phyloP scores from a whole-genome alignment of 129 eudicot species.

The Heracleum sosnowskyi region DNA sequence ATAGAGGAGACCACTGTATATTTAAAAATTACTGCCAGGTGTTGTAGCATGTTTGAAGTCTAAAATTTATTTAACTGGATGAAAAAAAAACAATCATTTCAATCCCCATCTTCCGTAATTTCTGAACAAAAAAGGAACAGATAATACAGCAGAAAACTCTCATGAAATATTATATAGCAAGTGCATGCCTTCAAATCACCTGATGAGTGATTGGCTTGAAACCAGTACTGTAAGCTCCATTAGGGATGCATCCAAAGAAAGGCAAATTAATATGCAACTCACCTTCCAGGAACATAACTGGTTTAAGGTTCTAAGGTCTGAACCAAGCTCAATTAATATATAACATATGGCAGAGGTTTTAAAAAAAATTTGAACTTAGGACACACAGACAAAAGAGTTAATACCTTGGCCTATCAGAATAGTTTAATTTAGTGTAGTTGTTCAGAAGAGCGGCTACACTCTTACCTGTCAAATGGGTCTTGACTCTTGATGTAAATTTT shows the following conservation, averaged over 20 bases:
- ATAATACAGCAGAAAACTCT: background rate
- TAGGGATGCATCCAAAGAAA: slow-evolving; percentile 53
- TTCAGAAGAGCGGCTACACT: background rate
- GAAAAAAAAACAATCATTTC: background rate
- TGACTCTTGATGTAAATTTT: background rate
- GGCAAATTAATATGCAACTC: slow-evolving; percentile 8
- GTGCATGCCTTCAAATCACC: slow-evolving; percentile 59
- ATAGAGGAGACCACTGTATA: too few relatives aligned
- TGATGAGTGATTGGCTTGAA: slow-evolving; percentile 96
- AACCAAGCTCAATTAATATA: background rate
- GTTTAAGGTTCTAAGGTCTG: background rate
- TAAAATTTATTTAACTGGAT: background rate
- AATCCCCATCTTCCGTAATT: background rate
- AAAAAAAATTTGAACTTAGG: background rate
- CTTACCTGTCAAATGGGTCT: background rate
- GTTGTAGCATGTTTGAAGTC: background rate
- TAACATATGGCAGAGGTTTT: background rate
- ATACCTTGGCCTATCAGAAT: background rate
- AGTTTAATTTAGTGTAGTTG: background rate
- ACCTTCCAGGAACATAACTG: background rate
- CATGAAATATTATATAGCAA: background rate
- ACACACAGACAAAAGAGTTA: background rate
- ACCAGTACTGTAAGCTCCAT: slow-evolving; percentile 98
- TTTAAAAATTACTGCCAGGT: too few relatives aligned
- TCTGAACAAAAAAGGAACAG: background rate